Evolutionary conservation across 805 yeast genomes (phyloP).

Genomic region (Pichia cephalocereana): DNA sequence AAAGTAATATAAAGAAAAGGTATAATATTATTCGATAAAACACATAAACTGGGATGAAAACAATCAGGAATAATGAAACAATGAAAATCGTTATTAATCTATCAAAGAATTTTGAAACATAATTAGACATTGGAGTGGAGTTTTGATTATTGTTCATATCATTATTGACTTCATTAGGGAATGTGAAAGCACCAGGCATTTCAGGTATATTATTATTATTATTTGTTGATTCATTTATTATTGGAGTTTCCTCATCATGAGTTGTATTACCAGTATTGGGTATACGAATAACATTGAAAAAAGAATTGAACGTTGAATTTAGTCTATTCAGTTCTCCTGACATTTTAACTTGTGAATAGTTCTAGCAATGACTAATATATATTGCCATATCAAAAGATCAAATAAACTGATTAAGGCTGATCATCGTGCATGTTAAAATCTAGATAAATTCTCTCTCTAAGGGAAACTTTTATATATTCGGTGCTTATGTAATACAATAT

Average conservation of each 20-base stretch:
- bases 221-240: background rate
- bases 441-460: too few relatives aligned
- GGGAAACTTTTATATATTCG: too few relatives aligned
- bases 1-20: slow-evolving; percentile 14
- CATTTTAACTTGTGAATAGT: background rate
- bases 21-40: slow-evolving; percentile 15
- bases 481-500: too few relatives aligned
- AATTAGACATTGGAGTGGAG: background rate
- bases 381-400: too few relatives aligned
- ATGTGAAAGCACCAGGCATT: slow-evolving; percentile 8
- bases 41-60: slow-evolving; percentile 21
- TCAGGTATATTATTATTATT: background rate
- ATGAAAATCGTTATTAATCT: background rate
- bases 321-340: background rate
- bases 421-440: too few relatives aligned
- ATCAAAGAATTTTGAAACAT: background rate
- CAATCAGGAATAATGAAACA: slow-evolving; percentile 2
- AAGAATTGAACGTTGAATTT: background rate
- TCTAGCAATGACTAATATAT: too few relatives aligned
- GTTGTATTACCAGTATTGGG: background rate
- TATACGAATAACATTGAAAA: background rate
- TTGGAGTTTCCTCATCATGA: slow-evolving; percentile 5
- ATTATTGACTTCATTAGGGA: background rate
- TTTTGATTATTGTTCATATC: background rate
- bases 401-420: too few relatives aligned